A percentile compares a stretch with the other conserved stretches of the same genome.
phyloP scores from a whole-genome alignment of 495 filamentous ascomycete genomes.

The Neurospora cerealis region DNA sequence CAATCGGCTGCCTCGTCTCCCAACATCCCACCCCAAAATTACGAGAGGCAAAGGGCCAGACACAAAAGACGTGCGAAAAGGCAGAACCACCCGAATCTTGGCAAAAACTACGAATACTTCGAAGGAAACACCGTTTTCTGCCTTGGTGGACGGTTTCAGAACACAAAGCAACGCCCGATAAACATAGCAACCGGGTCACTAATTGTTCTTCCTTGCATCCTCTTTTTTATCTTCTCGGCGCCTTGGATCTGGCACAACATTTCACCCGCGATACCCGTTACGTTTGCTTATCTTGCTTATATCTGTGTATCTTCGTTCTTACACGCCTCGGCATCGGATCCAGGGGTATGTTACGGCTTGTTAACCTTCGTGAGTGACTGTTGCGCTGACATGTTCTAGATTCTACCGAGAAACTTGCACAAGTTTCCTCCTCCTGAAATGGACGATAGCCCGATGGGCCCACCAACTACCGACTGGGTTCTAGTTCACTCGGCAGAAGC shows the following conservation, averaged over 20 bases:
- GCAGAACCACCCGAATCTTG: conserved; percentile 23
- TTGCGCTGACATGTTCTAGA: conserved; percentile 36
- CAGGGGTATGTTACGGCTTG: conserved; percentile 58
- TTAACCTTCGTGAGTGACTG: neutral
- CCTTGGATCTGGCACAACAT: conserved; percentile 86
- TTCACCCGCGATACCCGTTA: conserved; percentile 82
- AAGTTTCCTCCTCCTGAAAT: conserved; percentile 44
- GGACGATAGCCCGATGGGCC: conserved; percentile 72
- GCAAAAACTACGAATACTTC: conserved; percentile 82
- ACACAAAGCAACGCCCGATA: conserved; percentile 79
- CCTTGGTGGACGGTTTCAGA: conserved; percentile 75
- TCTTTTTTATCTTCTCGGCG: conserved; percentile 83
- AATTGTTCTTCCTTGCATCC: conserved; percentile 59
- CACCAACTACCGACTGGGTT: conserved; percentile 82
- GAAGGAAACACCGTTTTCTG: conserved; percentile 86
- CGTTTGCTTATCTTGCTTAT: conserved; percentile 84
- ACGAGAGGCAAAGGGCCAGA: conserved; percentile 15
- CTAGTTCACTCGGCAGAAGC: conserved; percentile 71
- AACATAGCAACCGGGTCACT: conserved; percentile 80
- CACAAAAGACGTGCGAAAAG: conserved; percentile 6
- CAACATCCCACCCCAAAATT: conserved; percentile 32
- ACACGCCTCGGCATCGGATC: conserved; percentile 83
- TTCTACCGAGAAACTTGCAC: conserved; percentile 73
- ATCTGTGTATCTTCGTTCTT: conserved; percentile 87
- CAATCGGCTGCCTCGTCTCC: conserved; percentile 70